phyloP scores from a whole-genome alignment of 257 asterid species.

The Petrea volubilis region DNA sequence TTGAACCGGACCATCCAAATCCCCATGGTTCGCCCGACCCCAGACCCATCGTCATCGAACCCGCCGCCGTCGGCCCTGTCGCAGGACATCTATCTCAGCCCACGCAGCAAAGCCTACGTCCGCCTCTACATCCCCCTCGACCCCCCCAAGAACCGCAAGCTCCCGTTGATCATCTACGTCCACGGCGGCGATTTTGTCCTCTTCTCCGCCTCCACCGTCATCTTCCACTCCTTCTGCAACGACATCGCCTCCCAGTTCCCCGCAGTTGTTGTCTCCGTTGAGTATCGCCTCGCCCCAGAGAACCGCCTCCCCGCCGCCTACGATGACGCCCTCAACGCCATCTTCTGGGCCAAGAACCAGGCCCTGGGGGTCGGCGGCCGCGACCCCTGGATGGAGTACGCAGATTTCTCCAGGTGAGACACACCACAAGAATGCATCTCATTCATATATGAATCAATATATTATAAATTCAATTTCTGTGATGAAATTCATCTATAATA shows the following conservation, averaged over 20 bases:
- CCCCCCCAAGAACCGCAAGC: background rate
- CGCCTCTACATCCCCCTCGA: conserved; percentile 7
- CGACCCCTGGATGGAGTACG: conserved; percentile 24
- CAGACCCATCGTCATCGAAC: background rate
- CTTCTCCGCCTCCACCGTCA: conserved; percentile 15
- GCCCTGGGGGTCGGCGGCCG: conserved; percentile 11
- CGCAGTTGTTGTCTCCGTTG: conserved; percentile 9
- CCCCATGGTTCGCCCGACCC: background rate
- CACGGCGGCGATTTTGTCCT: conserved; percentile 14
- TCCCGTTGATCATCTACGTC: conserved; percentile 17
- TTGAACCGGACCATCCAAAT: background rate
- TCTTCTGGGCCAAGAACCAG: conserved; percentile 23
- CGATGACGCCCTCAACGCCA: conserved; percentile 23
- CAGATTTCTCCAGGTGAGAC: conserved; percentile 30
- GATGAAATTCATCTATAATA: no score
- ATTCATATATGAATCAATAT: no score
- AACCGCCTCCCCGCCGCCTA: conserved; percentile 32
- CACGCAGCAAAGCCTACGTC: background rate
- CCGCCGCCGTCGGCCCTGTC: background rate
- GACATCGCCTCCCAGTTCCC: conserved; percentile 15
- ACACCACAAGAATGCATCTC: no score
- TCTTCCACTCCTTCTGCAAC: conserved; percentile 24
- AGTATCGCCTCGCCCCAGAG: conserved; percentile 29
- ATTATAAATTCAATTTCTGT: no score
- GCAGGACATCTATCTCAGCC: background rate